Evolutionary conservation across 805 yeast genomes (phyloP).

Genomic region (Schizosaccharomyces octosporus): DNA sequence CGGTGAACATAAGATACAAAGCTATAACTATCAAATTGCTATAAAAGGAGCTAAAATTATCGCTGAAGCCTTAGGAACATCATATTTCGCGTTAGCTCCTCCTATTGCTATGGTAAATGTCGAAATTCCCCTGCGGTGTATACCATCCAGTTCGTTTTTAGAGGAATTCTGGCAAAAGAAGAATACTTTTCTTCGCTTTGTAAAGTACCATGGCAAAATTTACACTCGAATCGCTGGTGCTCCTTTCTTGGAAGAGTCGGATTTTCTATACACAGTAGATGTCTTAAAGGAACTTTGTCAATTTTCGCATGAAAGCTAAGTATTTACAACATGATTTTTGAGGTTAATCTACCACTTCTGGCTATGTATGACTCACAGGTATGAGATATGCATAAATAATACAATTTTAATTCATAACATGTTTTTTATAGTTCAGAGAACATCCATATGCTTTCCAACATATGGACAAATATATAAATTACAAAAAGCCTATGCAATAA

Average conservation of each 20-base stretch:
- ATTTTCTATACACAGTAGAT: slow-evolving; percentile 25
- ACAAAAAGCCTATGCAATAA: too few species aligned
- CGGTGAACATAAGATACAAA: slow-evolving; percentile 28
- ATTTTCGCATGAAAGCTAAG: too few species aligned
- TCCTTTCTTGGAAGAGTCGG: slow-evolving; percentile 31
- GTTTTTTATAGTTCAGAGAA: too few species aligned
- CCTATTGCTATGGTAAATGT: slow-evolving; percentile 22
- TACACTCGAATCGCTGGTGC: slow-evolving; percentile 35
- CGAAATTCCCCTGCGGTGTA: slow-evolving; percentile 16
- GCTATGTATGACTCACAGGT: too few species aligned
- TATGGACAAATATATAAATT: too few species aligned
- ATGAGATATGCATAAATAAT: too few species aligned
- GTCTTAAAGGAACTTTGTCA: slow-evolving; percentile 13
- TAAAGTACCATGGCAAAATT: slow-evolving; percentile 18
- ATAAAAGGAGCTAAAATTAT: slow-evolving; percentile 19
- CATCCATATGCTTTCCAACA: too few species aligned
- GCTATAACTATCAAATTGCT: slow-evolving; percentile 26
- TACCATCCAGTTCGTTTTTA: slow-evolving; percentile 5
- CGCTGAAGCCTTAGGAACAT: slow-evolving; percentile 19
- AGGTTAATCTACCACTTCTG: too few species aligned
- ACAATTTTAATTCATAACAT: too few species aligned
- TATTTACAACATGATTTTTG: too few species aligned
- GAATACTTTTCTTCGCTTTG: slow-evolving; percentile 26
- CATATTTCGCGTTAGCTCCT: slow-evolving; percentile 10
- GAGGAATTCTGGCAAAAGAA: slow-evolving; percentile 11